phyloP scores from a whole-genome alignment of 2,329 filamentous ascomycete species.

The Scedosporium aurantiacum region DNA sequence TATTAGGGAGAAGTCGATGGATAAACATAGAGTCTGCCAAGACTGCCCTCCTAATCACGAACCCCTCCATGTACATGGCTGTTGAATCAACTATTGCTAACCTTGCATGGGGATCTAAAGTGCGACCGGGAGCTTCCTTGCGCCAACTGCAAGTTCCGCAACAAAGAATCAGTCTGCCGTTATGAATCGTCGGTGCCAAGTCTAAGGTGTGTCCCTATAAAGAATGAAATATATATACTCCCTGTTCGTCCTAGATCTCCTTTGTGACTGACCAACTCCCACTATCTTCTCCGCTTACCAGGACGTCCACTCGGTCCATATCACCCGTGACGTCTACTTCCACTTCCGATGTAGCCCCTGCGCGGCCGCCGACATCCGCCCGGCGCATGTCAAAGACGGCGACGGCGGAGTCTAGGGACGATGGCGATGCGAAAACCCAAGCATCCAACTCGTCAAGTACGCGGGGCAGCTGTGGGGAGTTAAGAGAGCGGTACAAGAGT shows the following conservation, averaged over 20 bases:
- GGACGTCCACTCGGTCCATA: slow-evolving; percentile 11
- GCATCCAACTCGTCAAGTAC: slow-evolving; percentile 9
- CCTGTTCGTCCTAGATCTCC: background rate
- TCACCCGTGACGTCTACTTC: background rate
- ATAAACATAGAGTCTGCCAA: background rate
- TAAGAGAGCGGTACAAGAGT: slow-evolving; percentile 46
- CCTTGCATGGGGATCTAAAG: slow-evolving; percentile 18
- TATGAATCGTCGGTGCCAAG: slow-evolving; percentile 36
- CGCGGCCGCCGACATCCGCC: background rate
- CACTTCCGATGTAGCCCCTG: background rate
- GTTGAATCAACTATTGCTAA: background rate
- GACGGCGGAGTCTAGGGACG: background rate
- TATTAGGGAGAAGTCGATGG: background rate
- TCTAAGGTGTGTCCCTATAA: background rate
- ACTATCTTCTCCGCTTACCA: slow-evolving; percentile 19
- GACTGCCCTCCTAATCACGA: background rate
- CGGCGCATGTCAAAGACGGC: background rate
- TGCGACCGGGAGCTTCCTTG: slow-evolving; percentile 51
- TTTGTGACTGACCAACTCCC: slow-evolving; percentile 6
- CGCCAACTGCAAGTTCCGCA: slow-evolving; percentile 46
- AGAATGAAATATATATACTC: too few relatives aligned
- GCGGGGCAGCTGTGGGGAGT: slow-evolving; percentile 17
- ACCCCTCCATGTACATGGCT: background rate
- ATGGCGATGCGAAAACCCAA: slow-evolving; percentile 5
- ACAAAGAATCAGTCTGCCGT: slow-evolving; percentile 42